These are phyloP conservation scores for Mycena filopes DNA, from an alignment of 768 basidiomycete genomes.

Conservation along the genomic window DNA sequence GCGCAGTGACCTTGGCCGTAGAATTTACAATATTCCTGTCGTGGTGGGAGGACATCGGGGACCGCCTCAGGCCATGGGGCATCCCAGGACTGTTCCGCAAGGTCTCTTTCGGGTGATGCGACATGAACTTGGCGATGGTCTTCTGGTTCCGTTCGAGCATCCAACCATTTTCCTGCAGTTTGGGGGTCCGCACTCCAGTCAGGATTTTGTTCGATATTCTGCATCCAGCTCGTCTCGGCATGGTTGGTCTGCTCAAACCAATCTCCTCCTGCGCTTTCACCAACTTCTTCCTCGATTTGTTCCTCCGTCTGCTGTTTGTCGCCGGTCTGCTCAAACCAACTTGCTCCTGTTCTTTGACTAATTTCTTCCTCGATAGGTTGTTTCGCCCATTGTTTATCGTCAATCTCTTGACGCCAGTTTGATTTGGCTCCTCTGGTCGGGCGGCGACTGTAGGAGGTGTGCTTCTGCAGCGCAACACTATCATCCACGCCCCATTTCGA, in stretches of 20 bases:
- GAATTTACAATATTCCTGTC: conserved; percentile 9
- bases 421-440: background rate
- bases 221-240: conserved; percentile 4
- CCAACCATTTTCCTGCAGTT: conserved; percentile 3
- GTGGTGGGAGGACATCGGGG: background rate
- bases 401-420: conserved; percentile 7
- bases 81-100: conserved; percentile 14
- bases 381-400: conserved; percentile 6
- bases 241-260: too few relatives aligned
- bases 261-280: background rate
- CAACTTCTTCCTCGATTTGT: background rate
- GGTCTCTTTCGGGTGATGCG: background rate
- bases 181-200: conserved; percentile 1
- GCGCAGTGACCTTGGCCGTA: conserved; percentile 26
- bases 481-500: background rate
- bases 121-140: background rate
- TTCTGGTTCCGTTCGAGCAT: background rate
- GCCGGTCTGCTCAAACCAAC: background rate
- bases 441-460: background rate
- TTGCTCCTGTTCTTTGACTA: background rate
- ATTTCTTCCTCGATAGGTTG: background rate
- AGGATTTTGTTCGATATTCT: conserved; percentile 7
- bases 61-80: conserved; percentile 16
- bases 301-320: too few relatives aligned
- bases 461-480: background rate